Evolutionary conservation across 768 basidiomycete genomes (phyloP).

Genomic region (Russula virescens): DNA sequence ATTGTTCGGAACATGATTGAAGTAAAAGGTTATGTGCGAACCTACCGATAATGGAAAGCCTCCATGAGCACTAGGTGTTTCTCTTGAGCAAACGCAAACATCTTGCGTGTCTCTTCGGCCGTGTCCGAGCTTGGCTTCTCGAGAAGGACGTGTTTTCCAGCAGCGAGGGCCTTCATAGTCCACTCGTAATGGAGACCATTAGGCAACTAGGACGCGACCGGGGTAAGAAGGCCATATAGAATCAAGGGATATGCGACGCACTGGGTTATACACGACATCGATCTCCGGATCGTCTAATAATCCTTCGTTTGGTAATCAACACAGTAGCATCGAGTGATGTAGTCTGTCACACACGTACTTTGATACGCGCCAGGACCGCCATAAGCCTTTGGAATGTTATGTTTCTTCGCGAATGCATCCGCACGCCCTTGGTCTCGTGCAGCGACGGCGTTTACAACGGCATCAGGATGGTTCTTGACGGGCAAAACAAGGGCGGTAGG

Average conservation of each 20-base stretch:
- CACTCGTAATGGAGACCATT: conserved; percentile 61
- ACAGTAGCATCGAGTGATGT: background rate
- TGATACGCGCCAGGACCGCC: conserved; percentile 46
- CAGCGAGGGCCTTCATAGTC: conserved; percentile 56
- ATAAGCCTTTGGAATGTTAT: conserved; percentile 48
- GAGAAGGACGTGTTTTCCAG: conserved; percentile 59
- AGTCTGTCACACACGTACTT: conserved; percentile 32
- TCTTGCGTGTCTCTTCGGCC: conserved; percentile 45
- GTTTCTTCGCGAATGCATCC: conserved; percentile 46
- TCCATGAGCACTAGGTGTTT: conserved; percentile 52
- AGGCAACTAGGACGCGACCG: conserved; percentile 37
- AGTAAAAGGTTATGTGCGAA: background rate
- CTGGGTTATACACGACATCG: conserved; percentile 54
- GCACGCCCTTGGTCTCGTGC: conserved; percentile 48
- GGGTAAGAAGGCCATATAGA: background rate
- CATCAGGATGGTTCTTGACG: conserved; percentile 49
- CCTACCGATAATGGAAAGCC: conserved; percentile 53
- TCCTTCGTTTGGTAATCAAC: conserved; percentile 29
- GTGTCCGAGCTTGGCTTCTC: conserved; percentile 55
- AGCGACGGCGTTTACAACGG: conserved; percentile 51
- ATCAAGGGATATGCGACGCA: conserved; percentile 26
- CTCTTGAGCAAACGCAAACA: conserved; percentile 45
- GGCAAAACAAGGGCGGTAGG: conserved; percentile 49
- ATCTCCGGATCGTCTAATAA: conserved; percentile 50
- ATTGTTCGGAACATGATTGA: background rate